Percentiles rank a stretch among this genome's conserved stretches.
Conservation (phyloP, 2,329 filamentous ascomycete genomes). For the Pseudogymnoascus sp. region DNA sequence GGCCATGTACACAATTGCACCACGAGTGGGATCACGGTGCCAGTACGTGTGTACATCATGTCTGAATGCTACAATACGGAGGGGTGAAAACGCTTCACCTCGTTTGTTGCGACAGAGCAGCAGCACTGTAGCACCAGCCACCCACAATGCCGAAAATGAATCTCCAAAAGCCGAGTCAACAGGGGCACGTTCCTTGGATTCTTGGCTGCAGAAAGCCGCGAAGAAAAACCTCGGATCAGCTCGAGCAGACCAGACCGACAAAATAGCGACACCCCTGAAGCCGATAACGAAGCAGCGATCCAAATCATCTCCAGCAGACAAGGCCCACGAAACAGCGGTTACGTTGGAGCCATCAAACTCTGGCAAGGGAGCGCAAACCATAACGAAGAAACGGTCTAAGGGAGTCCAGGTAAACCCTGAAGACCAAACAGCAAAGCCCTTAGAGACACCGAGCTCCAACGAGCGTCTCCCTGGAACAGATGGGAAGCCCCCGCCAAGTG, state of each 20-base stretch:
- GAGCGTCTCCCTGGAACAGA: background rate
- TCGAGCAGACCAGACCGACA: background rate
- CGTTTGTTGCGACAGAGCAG: background rate
- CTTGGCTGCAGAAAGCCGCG: background rate
- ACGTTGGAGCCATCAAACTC: background rate
- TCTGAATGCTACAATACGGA: background rate
- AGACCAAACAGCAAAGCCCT: background rate
- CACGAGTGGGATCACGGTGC: conserved; percentile 2
- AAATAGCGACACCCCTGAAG: background rate
- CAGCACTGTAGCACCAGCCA: background rate
- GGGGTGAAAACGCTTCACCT: background rate
- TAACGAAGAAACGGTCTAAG: background rate
- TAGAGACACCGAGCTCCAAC: background rate
- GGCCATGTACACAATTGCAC: conserved; percentile 2
- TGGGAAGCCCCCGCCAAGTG: background rate
- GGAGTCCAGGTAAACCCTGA: background rate
- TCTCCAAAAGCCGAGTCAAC: background rate
- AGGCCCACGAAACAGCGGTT: background rate
- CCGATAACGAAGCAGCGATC: background rate
- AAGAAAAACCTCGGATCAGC: background rate
- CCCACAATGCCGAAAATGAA: background rate
- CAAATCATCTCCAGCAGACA: background rate
- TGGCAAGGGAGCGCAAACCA: background rate
- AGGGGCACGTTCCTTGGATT: background rate
- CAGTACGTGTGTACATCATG: background rate